Evolutionary conservation across 2,329 filamentous ascomycete species (phyloP).

Genomic region (Colletotrichum sublineola): DNA sequence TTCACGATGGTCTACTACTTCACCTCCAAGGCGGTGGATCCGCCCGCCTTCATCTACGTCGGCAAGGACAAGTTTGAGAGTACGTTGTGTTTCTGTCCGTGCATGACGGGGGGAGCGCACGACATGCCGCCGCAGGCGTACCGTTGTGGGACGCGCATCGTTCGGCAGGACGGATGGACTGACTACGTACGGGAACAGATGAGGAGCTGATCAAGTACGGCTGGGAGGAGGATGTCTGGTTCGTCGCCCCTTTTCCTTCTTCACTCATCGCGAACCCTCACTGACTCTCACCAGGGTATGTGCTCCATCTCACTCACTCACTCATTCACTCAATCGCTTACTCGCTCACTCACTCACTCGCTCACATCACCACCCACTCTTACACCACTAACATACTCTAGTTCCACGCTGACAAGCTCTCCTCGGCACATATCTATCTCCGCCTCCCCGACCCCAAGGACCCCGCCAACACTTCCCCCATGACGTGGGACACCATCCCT

Average conservation of each 20-base stretch:
- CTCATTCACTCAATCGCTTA: no score
- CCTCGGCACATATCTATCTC: conserved; percentile 95
- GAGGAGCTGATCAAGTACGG: conserved; percentile 96
- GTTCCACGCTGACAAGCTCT: conserved; percentile 99
- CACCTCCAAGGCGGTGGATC: conserved; percentile 85
- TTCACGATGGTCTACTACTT: conserved; percentile 92
- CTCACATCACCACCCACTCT: neutral
- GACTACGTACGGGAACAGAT: conserved; percentile 67
- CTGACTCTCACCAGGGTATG: conserved; percentile 47
- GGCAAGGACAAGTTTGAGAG: conserved; percentile 99
- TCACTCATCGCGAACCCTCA: conserved; percentile 11
- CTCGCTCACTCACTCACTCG: neutral
- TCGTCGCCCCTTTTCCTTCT: conserved; percentile 47
- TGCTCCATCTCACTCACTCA: neutral
- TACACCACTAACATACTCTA: conserved; percentile 50
- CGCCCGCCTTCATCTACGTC: conserved; percentile 90
- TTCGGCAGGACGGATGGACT: neutral
- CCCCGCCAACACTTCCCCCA: neutral
- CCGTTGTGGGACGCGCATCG: neutral
- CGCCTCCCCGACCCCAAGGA: conserved; percentile 81
- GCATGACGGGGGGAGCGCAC: conserved; percentile 25
- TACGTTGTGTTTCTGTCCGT: conserved; percentile 60
- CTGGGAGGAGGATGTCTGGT: conserved; percentile 97
- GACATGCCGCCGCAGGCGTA: neutral
- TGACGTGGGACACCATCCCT: conserved; percentile 83